Evolutionary conservation across 768 basidiomycete species (phyloP), one percentile per base, ranked within the genome.

Genomic region (Boletus eberwhitei): DNA sequence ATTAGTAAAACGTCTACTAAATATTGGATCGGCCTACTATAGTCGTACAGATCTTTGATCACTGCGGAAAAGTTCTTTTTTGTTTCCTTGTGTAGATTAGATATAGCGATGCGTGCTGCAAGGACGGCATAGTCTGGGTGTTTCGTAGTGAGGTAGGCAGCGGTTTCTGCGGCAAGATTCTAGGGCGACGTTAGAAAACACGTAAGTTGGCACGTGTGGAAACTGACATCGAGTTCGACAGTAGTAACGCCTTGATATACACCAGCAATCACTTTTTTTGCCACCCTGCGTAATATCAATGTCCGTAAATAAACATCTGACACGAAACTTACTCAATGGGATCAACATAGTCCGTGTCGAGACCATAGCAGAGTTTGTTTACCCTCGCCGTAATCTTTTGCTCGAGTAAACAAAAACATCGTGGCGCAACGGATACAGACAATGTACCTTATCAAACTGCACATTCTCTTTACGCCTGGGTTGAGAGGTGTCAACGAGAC

Each of bases 81-180:
- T 17, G 97, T 98, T 75, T 99, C 96, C 67, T 99, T 98, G 82
- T 99, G 97, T 12, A 98, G 76, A 69, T 98, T 99, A 46, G 96
- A 98, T 64, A 99, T 93, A 52, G 97, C 97, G 50, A 99, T 98
- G 54, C 97, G 93, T 21, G 97, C 97, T 6, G 97, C 97, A 59
- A 99, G 91, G 56, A 98, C 86, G 24, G 97, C 97, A 64, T 99
- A 99, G 70, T 99, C 97, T 8, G 96, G 94, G 67, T 95, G 93
- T 61, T 92, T 93, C 26, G 96, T 98, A 5, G 97, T 98, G 57
- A 98, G 85, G 70, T 88, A 98, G 0, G 97, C 97, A 9, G 97
- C 94, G 4, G 97, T 99, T 75, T 98, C 95, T 8, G 95, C 88
- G 0, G 95, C 95, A 38, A 98, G 87, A 71, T 97, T 98, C 93